Conservation (phyloP, 73 alveolate species). For the Tetrahymena thermophila region DNA sequence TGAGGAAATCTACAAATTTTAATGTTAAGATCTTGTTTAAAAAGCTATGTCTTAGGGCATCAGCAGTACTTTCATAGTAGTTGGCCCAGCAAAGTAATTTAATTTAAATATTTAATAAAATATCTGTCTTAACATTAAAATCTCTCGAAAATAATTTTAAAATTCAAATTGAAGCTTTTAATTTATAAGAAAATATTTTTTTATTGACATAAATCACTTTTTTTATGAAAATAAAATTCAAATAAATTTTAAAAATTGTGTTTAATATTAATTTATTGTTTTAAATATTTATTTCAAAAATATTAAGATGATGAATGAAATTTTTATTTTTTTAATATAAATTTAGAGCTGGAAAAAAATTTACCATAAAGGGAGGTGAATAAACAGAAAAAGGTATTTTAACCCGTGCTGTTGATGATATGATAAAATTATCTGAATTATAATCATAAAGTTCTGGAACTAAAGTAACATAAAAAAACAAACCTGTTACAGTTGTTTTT, state of each 20-base stretch:
- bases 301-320: not conserved
- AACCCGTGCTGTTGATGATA: not conserved
- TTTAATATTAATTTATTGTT: not conserved
- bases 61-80: not conserved
- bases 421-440: not conserved
- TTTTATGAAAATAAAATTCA: too few relatives aligned
- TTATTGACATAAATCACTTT: too few relatives aligned
- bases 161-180: too few relatives aligned
- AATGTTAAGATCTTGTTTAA: not conserved
- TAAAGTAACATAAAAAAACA: not conserved
- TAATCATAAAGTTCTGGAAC: not conserved
- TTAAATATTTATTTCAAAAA: not conserved
- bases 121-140: too few relatives aligned
- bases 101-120: too few relatives aligned
- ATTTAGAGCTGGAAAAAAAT: not conserved
- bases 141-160: too few relatives aligned
- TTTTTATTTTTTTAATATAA: not conserved
- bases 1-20: not conserved
- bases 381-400: not conserved
- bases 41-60: not conserved
- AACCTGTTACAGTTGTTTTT: not conserved
- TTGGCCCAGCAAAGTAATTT: not conserved
- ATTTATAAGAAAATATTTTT: too few relatives aligned
- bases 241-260: too few relatives aligned
- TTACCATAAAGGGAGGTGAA: not conserved